Evolutionary conservation across 2,329 filamentous ascomycete genomes (phyloP).

Genomic region (Tolypocladium tundrense): DNA sequence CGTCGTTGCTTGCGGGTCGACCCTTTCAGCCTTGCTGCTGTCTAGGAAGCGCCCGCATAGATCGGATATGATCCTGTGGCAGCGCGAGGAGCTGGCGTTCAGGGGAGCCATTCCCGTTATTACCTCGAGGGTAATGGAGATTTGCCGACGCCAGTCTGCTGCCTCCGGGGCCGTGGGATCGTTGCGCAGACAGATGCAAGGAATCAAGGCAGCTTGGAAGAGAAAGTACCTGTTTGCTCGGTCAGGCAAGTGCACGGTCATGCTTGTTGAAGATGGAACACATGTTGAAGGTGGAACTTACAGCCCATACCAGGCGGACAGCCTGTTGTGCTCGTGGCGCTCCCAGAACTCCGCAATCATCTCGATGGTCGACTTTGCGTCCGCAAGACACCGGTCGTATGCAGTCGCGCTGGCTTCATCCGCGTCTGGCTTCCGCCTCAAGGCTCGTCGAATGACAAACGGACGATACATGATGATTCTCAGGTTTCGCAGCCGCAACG

Average conservation of each 20-base stretch:
- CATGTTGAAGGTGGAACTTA: slow-evolving; percentile 7
- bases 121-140: slow-evolving; percentile 23
- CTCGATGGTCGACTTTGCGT: slow-evolving; percentile 28
- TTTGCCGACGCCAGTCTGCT: slow-evolving; percentile 29
- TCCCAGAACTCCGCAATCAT: slow-evolving; percentile 28
- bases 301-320: slow-evolving; percentile 32
- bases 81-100: slow-evolving; percentile 31
- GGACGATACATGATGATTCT: slow-evolving; percentile 37
- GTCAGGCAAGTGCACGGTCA: not conserved
- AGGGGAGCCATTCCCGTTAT: slow-evolving; percentile 24
- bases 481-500: slow-evolving; percentile 32
- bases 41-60: slow-evolving; percentile 28
- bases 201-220: slow-evolving; percentile 38
- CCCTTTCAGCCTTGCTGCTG: slow-evolving; percentile 4
- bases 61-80: slow-evolving; percentile 27
- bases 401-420: slow-evolving; percentile 11
- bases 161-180: slow-evolving; percentile 24
- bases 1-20: not conserved
- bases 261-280: not conserved
- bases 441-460: slow-evolving; percentile 29
- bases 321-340: slow-evolving; percentile 22
- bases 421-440: slow-evolving; percentile 9
- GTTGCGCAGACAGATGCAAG: slow-evolving; percentile 34
- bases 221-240: slow-evolving; percentile 28
- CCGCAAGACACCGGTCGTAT: slow-evolving; percentile 23